phyloP scores from a whole-genome alignment of 2,329 filamentous ascomycete genomes.

The Pseudocercospora fuligena region DNA sequence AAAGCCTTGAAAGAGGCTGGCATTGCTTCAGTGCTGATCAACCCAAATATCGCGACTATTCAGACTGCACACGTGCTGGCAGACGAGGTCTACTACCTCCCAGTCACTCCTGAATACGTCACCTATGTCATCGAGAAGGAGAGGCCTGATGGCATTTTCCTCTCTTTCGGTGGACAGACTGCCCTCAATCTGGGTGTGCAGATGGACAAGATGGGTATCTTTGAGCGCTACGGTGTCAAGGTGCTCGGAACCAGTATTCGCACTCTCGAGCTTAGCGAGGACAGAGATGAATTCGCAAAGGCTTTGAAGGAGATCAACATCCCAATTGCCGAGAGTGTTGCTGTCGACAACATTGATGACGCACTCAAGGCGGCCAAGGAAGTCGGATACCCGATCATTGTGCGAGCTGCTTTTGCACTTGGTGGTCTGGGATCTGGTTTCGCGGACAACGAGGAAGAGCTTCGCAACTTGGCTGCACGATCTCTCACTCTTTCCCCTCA shows the following conservation, averaged over 20 bases:
- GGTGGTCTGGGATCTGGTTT: constrained; percentile 97
- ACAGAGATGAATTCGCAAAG: constrained; percentile 94
- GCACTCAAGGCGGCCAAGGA: constrained; percentile 83
- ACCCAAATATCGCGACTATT: constrained; percentile 98
- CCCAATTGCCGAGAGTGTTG: constrained; percentile 94
- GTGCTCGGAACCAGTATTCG: constrained; percentile 94
- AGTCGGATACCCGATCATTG: constrained; percentile 96
- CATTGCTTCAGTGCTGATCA: constrained; percentile 88
- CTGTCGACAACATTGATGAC: constrained; percentile 88
- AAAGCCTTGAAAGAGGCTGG: constrained; percentile 97
- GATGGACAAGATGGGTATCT: constrained; percentile 95
- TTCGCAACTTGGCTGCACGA: constrained; percentile 88
- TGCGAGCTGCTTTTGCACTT: constrained; percentile 93
- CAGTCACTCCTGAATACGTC: constrained; percentile 96
- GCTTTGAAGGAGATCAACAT: constrained; percentile 97
- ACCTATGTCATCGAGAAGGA: constrained; percentile 97
- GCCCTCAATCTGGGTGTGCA: constrained; percentile 95
- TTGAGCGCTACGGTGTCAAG: constrained; percentile 93
- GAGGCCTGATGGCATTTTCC: constrained; percentile 93
- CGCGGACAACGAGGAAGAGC: constrained; percentile 89
- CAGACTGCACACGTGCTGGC: constrained; percentile 95
- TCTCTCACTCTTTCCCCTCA: constrained; percentile 93
- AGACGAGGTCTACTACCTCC: constrained; percentile 97
- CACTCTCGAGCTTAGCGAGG: constrained; percentile 92
- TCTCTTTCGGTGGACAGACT: constrained; percentile 97